Percentiles rank a stretch among this genome's conserved stretches.
Conservation (phyloP, 345 rosid genomes). For the Eucalyptus erythrocorys region DNA sequence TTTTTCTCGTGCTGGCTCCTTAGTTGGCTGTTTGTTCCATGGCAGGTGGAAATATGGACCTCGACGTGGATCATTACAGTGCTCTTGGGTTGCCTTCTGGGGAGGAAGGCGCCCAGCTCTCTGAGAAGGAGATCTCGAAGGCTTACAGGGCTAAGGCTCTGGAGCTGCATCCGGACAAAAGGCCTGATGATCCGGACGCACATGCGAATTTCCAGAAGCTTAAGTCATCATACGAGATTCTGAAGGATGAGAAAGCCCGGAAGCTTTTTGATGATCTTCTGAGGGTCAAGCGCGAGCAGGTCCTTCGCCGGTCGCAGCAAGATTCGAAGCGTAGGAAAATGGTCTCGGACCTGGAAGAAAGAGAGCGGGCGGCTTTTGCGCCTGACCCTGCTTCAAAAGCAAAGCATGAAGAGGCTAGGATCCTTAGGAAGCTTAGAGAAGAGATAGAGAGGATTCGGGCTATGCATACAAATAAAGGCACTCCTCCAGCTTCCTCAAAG, state of each 20-base stretch:
- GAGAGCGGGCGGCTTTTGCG: slow-evolving; percentile 65
- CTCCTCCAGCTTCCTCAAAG: slow-evolving; percentile 10
- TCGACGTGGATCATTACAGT: slow-evolving; percentile 60
- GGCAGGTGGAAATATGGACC: slow-evolving; percentile 15
- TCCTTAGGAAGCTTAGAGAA: slow-evolving; percentile 57
- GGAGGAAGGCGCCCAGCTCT: slow-evolving; percentile 70
- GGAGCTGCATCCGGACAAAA: slow-evolving; percentile 80
- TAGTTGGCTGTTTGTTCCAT: neutral
- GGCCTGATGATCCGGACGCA: slow-evolving; percentile 80
- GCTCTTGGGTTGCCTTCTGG: slow-evolving; percentile 78
- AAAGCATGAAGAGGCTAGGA: slow-evolving; percentile 54
- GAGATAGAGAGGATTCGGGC: slow-evolving; percentile 68
- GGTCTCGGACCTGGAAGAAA: slow-evolving; percentile 76
- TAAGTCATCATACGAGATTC: slow-evolving; percentile 63
- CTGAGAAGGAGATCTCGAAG: slow-evolving; percentile 63
- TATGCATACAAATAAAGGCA: slow-evolving; percentile 29
- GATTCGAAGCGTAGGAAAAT: slow-evolving; percentile 66
- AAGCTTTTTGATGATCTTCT: slow-evolving; percentile 80
- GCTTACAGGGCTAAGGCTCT: slow-evolving; percentile 70
- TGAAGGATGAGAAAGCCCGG: slow-evolving; percentile 71
- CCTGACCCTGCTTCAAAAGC: slow-evolving; percentile 28
- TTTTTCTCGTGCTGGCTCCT: neutral
- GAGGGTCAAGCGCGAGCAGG: slow-evolving; percentile 55
- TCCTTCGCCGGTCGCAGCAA: slow-evolving; percentile 32
- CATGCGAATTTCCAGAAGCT: slow-evolving; percentile 67